These are phyloP conservation scores for Artemisia tridentata DNA, from an alignment of 129 eudicot genomes.

Conservation along the genomic window DNA sequence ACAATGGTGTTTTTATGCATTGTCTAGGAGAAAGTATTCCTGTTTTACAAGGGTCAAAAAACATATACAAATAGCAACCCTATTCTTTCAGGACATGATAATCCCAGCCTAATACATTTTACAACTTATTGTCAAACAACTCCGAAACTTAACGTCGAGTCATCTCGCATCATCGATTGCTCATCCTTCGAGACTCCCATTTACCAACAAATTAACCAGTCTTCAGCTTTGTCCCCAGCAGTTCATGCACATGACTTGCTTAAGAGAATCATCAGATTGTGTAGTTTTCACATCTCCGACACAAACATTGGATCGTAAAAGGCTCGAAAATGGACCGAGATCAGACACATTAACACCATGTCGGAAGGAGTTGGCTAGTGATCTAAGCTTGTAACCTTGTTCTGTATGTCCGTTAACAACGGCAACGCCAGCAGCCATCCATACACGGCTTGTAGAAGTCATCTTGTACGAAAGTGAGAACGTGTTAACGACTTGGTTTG, in stretches of 20 bases:
- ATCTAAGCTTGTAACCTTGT: not conserved
- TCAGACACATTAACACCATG: not conserved
- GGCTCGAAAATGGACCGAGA: not conserved
- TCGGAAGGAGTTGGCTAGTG: not conserved
- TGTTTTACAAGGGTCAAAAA: no score
- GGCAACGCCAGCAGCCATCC: slow-evolving; percentile 8
- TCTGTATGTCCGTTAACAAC: not conserved
- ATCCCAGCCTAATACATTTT: no score
- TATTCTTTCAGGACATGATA: no score
- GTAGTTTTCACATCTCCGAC: not conserved
- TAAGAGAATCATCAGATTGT: slow-evolving; percentile 38
- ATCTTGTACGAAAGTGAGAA: not conserved
- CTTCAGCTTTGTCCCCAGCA: slow-evolving; percentile 34
- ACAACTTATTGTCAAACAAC: no score
- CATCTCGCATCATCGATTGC: no score
- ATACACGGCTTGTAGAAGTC: not conserved
- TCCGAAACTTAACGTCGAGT: no score
- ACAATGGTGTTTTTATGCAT: no score
- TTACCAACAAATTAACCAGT: no score
- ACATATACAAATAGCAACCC: no score
- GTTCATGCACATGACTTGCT: slow-evolving; percentile 42
- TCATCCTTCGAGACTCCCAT: no score
- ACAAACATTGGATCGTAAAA: not conserved
- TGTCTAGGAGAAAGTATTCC: no score
- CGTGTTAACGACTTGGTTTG: not conserved